These are phyloP conservation scores for Scopulariopsis brevicaulis DNA, from an alignment of 2,329 filamentous ascomycete genomes.

Conservation along the genomic window DNA sequence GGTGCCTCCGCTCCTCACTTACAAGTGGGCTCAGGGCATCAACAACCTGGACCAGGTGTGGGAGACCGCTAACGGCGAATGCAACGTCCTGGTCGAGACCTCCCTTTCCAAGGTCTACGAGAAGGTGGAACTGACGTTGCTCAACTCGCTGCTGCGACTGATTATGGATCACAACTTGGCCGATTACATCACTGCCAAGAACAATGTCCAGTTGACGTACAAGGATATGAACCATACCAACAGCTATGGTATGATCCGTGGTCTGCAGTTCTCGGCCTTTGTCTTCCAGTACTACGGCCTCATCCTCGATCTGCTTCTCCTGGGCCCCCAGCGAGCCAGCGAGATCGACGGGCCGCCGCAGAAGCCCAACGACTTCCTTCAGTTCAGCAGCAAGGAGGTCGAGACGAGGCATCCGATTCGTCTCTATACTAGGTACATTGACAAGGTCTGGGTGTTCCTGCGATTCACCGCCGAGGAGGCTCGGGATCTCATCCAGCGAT, in stretches of 20 bases:
- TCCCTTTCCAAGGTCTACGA: slow-evolving; percentile 99
- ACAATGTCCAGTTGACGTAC: slow-evolving; percentile 97
- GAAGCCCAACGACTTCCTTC: slow-evolving; percentile 92
- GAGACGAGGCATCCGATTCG: slow-evolving; percentile 92
- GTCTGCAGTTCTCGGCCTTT: slow-evolving; percentile 94
- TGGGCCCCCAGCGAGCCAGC: slow-evolving; percentile 91
- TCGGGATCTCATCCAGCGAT: slow-evolving; percentile 89
- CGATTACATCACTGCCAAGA: slow-evolving; percentile 98
- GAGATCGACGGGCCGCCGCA: slow-evolving; percentile 93
- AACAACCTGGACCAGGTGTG: slow-evolving; percentile 95
- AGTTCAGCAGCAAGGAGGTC: slow-evolving; percentile 87
- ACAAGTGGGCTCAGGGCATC: slow-evolving; percentile 99
- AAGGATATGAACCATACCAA: slow-evolving; percentile 99
- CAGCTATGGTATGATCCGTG: slow-evolving; percentile 96
- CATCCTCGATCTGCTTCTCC: slow-evolving; percentile 82
- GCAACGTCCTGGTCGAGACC: slow-evolving; percentile 97
- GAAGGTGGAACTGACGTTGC: slow-evolving; percentile 92
- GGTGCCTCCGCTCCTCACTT: slow-evolving; percentile 84
- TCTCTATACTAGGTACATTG: slow-evolving; percentile 95
- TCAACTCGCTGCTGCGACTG: slow-evolving; percentile 83
- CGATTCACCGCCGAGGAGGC: slow-evolving; percentile 91
- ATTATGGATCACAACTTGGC: slow-evolving; percentile 99
- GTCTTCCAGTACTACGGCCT: slow-evolving; percentile 98
- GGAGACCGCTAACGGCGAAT: slow-evolving; percentile 88
- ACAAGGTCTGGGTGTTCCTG: slow-evolving; percentile 97